phyloP scores from a whole-genome alignment of 2,329 filamentous ascomycete species.

The Fusarium tupiense region DNA sequence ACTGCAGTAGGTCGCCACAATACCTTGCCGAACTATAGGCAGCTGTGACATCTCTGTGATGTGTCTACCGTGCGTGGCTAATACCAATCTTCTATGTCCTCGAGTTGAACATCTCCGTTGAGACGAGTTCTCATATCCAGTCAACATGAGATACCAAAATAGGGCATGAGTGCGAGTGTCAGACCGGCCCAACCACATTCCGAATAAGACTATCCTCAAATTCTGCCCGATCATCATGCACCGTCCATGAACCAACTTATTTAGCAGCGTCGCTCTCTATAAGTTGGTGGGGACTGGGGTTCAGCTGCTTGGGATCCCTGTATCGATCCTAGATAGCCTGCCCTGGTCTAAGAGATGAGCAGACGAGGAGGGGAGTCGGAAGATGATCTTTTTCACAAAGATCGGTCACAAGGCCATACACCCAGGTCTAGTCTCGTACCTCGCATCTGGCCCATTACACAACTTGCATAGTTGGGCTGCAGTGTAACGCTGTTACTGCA shows the following conservation, averaged over 20 bases:
- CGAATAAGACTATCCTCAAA: conserved; percentile 1
- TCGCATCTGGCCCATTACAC: not conserved
- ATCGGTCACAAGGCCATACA: conserved; percentile 25
- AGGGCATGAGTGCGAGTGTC: conserved; percentile 33
- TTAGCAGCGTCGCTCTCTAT: conserved; percentile 6
- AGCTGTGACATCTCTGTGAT: not conserved
- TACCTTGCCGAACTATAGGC: not conserved
- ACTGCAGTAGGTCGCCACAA: not conserved
- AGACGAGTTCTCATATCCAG: not conserved
- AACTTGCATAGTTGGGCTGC: not conserved
- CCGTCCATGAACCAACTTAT: not conserved
- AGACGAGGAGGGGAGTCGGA: conserved; percentile 24
- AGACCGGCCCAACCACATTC: conserved; percentile 40
- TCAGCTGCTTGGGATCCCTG: conserved; percentile 37
- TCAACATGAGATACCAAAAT: not conserved
- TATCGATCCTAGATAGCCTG: conserved; percentile 19
- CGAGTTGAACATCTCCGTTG: not conserved
- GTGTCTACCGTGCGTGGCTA: not conserved
- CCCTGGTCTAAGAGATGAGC: conserved; percentile 13
- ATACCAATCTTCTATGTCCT: not conserved
- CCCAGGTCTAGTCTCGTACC: conserved; percentile 5
- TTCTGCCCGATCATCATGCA: conserved; percentile 9
- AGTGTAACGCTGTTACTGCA: conserved; percentile 10
- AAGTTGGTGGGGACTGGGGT: conserved; percentile 22
- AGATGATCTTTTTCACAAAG: conserved; percentile 26